These are phyloP conservation scores for Thalia dealbata DNA, from an alignment of 176 grass and related monocot species.

Conservation along the genomic window DNA sequence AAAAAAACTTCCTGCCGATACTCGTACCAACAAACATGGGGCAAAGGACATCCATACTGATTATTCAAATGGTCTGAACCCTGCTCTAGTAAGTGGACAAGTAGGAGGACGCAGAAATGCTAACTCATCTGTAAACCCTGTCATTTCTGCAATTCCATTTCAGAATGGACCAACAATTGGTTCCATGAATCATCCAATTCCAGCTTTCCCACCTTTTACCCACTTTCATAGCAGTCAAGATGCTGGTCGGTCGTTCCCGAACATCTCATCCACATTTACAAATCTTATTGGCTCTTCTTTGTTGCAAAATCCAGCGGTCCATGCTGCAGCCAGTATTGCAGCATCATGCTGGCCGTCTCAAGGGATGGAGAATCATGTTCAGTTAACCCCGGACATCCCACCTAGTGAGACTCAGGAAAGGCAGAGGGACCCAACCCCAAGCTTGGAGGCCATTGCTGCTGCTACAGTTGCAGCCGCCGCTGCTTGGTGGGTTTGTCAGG, in stretches of 20 bases:
- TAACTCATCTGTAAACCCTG: slow-evolving; percentile 30
- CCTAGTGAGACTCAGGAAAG: slow-evolving; percentile 34
- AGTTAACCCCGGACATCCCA: slow-evolving; percentile 37
- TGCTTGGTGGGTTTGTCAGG: slow-evolving; percentile 89
- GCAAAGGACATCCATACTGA: slow-evolving; percentile 15
- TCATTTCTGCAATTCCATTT: slow-evolving; percentile 29
- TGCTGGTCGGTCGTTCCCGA: slow-evolving; percentile 49
- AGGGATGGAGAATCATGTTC: slow-evolving; percentile 25
- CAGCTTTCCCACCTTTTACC: slow-evolving; percentile 36
- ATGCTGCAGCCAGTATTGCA: slow-evolving; percentile 59
- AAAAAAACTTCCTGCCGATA: slow-evolving; percentile 19
- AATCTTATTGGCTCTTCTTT: slow-evolving; percentile 69
- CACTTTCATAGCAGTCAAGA: slow-evolving; percentile 53
- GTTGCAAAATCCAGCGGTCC: slow-evolving; percentile 72
- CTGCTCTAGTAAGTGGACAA: slow-evolving; percentile 29
- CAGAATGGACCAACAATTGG: slow-evolving; percentile 23
- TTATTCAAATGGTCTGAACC: slow-evolving; percentile 28
- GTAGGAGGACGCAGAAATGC: slow-evolving; percentile 24
- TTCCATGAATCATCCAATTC: slow-evolving; percentile 43
- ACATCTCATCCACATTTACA: slow-evolving; percentile 61
- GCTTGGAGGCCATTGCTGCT: slow-evolving; percentile 58
- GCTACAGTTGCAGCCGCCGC: slow-evolving; percentile 87
- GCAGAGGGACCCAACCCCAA: slow-evolving; percentile 30
- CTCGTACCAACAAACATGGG: slow-evolving; percentile 15
- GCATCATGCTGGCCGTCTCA: slow-evolving; percentile 70